Base-by-base conservation (phyloP, 106 monocot genomes). In the Dendrobium huoshanense region DNA sequence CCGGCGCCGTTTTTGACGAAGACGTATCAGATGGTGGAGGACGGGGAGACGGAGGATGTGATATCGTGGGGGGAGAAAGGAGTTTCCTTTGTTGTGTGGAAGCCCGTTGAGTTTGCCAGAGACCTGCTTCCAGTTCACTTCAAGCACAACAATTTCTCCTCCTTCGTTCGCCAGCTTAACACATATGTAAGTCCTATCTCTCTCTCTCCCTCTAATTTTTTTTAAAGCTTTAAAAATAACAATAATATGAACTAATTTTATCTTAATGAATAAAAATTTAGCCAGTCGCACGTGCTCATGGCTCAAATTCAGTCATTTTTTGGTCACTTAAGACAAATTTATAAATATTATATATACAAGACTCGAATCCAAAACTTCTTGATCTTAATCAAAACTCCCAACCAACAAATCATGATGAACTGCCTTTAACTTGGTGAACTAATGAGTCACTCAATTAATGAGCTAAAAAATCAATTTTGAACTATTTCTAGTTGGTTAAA, bases 71-170 rank as follows among this genome's bases (percentile, higher is more conserved):
- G 85, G 49, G 81, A 88, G 41, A 75, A 67, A 4, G 93, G 96
- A 25, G 22, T 16, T 9, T 82, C 87, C 47, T 96, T 96, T 78
- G 88, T 93, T 20, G 96, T 96, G 31, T 96, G 93, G 93, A 91
- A 88, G 84, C 89, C 89, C 1, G 85, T 84, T 17, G 93, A 91
- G 87, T 88, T 96, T 73, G 87, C 96, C 0, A 83, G 89, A 5
- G 93, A 96, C 25, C 72, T 96, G 73, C 93, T 95, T 11, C 93
- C 95, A 4, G 49, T 78, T n/a, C 81, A 91, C 68, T 95, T 95
- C 95, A 95, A 95, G 87, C 95, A 95, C 83, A 85, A 87, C 83
- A 92, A 93, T 75, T 95, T 95, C 86, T 95, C 95, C 73, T 86
- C 85, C 78, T 95, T 95, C 77, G 86, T 95, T 75, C 85, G 95